Conservation (phyloP, 2,329 filamentous ascomycete species). For the Colletotrichum horii region DNA sequence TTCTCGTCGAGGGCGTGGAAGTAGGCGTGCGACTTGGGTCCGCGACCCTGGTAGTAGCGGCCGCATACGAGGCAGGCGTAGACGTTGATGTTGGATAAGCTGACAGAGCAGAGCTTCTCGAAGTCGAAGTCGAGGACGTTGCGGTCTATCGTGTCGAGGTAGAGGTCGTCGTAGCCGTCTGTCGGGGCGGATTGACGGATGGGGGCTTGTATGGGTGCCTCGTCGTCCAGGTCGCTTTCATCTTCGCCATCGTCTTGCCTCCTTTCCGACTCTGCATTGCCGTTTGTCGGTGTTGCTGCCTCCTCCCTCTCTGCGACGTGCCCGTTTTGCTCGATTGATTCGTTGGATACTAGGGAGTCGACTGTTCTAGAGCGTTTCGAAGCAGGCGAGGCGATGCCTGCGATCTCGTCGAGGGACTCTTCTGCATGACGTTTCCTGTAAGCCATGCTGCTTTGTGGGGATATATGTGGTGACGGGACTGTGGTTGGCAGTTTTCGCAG, state of each 20-base stretch:
- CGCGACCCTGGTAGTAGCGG: slow-evolving; percentile 96
- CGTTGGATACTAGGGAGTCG: slow-evolving; percentile 38
- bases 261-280: slow-evolving; percentile 22
- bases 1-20: slow-evolving; percentile 95
- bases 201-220: slow-evolving; percentile 45
- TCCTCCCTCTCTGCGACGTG: slow-evolving; percentile 27
- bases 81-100: slow-evolving; percentile 96
- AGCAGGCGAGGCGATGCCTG: slow-evolving; percentile 59
- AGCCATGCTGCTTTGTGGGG: neutral
- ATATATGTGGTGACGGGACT: neutral
- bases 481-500: neutral
- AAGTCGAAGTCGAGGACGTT: slow-evolving; percentile 97
- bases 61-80: slow-evolving; percentile 97
- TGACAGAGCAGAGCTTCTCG: slow-evolving; percentile 96
- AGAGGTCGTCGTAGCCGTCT: slow-evolving; percentile 92
- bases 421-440: slow-evolving; percentile 61
- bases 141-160: slow-evolving; percentile 96
- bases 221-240: slow-evolving; percentile 46
- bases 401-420: slow-evolving; percentile 63
- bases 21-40: slow-evolving; percentile 94
- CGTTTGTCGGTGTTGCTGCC: slow-evolving; percentile 27
- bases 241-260: slow-evolving; percentile 34
- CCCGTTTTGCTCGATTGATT: slow-evolving; percentile 38
- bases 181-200: slow-evolving; percentile 78
- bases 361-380: slow-evolving; percentile 63